Percentiles rank a stretch among this genome's conserved stretches.
These are phyloP conservation scores for Alternaria burnsii DNA, from an alignment of 2,329 filamentous ascomycete species.

Conservation along the genomic window DNA sequence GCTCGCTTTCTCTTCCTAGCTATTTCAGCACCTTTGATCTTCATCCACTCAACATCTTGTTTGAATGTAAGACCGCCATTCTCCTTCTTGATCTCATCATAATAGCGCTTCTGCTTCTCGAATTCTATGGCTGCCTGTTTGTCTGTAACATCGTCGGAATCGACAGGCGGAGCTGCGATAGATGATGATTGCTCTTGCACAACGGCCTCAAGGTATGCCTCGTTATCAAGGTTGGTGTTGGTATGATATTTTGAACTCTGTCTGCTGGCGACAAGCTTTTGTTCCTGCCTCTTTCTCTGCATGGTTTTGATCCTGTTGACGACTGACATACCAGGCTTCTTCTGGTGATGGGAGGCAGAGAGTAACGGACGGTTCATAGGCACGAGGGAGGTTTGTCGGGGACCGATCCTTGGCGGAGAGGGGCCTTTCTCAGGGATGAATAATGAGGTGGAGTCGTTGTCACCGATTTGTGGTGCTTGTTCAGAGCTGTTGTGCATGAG, in stretches of 20 bases:
- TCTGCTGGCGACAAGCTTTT: constrained; percentile 11
- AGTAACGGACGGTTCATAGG: constrained; percentile 10
- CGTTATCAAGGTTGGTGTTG: constrained; percentile 10
- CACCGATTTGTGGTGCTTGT: neutral
- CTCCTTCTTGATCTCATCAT: constrained; percentile 26
- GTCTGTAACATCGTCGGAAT: constrained; percentile 20
- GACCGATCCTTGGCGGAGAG: neutral
- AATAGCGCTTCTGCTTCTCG: constrained; percentile 30
- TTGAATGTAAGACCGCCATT: constrained; percentile 30
- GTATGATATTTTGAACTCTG: neutral
- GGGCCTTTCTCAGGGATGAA: constrained; percentile 24
- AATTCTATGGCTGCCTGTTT: constrained; percentile 25
- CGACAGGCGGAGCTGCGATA: neutral
- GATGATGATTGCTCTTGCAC: constrained; percentile 4
- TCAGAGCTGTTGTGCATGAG: neutral
- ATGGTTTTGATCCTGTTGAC: constrained; percentile 20
- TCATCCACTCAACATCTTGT: constrained; percentile 43
- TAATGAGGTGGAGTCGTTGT: constrained; percentile 17
- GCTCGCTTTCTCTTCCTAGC: constrained; percentile 26
- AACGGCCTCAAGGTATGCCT: constrained; percentile 28
- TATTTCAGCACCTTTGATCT: constrained; percentile 30
- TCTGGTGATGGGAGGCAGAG: neutral
- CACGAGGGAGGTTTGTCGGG: neutral
- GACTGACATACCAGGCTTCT: neutral
- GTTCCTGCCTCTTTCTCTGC: constrained; percentile 17